Percentiles rank a stretch among this genome's conserved stretches.
These are phyloP conservation scores for Mycena floridula DNA, from an alignment of 768 basidiomycete species.

Conservation along the genomic window DNA sequence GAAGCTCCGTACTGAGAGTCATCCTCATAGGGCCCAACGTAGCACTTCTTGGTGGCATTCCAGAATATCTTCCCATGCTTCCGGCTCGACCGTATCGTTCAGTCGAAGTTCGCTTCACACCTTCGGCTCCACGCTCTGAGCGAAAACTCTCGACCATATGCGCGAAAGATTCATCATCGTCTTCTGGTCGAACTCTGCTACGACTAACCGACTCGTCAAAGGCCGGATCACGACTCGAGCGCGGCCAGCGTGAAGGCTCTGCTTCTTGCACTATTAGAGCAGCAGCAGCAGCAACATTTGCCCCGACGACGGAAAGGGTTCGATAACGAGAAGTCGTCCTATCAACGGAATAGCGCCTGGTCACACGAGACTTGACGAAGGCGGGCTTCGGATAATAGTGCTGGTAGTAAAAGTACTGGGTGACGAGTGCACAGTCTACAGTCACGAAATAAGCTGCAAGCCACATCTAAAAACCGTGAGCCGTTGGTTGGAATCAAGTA, in stretches of 20 bases:
- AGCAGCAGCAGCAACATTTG: slow-evolving; percentile 67
- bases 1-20: slow-evolving; percentile 23
- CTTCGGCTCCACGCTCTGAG: slow-evolving; percentile 54
- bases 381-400: slow-evolving; percentile 27
- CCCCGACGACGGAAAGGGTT: slow-evolving; percentile 60
- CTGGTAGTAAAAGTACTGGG: slow-evolving; percentile 79
- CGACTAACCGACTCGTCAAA: slow-evolving; percentile 13
- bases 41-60: slow-evolving; percentile 24
- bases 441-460: slow-evolving; percentile 89
- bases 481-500: slow-evolving; percentile 2
- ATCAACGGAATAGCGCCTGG: slow-evolving; percentile 46
- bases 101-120: slow-evolving; percentile 50
- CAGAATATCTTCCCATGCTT: slow-evolving; percentile 38
- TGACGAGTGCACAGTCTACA: slow-evolving; percentile 70
- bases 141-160: slow-evolving; percentile 70
- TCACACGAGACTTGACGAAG: slow-evolving; percentile 32
- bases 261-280: slow-evolving; percentile 62
- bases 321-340: slow-evolving; percentile 58
- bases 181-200: slow-evolving; percentile 11
- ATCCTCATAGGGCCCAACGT: slow-evolving; percentile 26
- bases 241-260: slow-evolving; percentile 24
- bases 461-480: slow-evolving; percentile 51
- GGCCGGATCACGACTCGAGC: slow-evolving; percentile 22
- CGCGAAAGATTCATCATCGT: slow-evolving; percentile 40
- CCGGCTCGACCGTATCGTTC: slow-evolving; percentile 43